Base-by-base conservation (phyloP, 768 basidiomycete species). In the Lentinus tigrinus region DNA sequence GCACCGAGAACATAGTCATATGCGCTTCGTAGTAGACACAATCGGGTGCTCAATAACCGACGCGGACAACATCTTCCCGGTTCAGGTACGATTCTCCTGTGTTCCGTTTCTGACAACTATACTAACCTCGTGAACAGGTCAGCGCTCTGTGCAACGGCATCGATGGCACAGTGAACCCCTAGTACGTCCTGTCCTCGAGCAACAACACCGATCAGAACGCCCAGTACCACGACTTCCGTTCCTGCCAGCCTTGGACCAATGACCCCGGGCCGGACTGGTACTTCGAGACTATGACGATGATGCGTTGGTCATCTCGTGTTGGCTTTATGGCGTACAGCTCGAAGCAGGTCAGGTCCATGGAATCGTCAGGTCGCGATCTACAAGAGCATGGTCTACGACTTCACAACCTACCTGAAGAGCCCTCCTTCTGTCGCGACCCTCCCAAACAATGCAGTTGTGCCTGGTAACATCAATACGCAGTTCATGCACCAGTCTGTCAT, bases 261-360 rank as follows among this genome's bases (percentile, higher is more conserved):
- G 96, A 98, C 67, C 88, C 89, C 0, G 84, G 97, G 9, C 96
- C 97, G 0, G 97, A 99, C 69, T 99, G 97, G 97, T 99, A 98
- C 72, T 95, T 91, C 63, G 90, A 98, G 75, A 80, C 78, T 58
- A 98, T 99, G 97, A 90, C 91, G 3, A 72, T 83, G 69, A 88
- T 99, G 89, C 90, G 97, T 7, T 97, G 89, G 78, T 88, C 85
- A 52, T 85, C 85, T 65, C 90, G 96, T 38, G 82, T 86, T 39
- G 97, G 97, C 0, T 98, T 95, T 70, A 68, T 96, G 50, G 96
- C 95, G 0, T 89, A 84, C 68, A 91, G 91, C 0, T 85, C 87
- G 16, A 83, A 83, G 67, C 85, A 89, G 59, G 83, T 97, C 69
- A 79, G 77, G 64, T 84, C 81, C 62, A 83, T 87, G 80, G 91